Evolutionary conservation across 768 basidiomycete species (phyloP).

Genomic region (Dendrothele bispora): DNA sequence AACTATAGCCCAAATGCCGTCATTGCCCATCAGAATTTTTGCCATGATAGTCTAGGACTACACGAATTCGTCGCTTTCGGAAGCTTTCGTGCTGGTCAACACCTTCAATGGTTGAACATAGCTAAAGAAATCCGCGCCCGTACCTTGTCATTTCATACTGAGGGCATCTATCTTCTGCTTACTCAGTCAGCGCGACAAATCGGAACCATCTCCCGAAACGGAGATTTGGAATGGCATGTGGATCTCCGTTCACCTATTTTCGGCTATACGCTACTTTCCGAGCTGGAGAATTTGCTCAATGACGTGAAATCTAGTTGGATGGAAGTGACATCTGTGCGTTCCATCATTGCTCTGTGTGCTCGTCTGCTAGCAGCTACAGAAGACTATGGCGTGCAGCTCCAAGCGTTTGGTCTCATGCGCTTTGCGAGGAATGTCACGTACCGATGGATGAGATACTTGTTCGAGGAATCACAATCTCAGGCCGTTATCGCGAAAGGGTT

Average conservation of each 20-base stretch:
- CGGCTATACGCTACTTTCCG: conserved; percentile 32
- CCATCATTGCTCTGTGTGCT: conserved; percentile 29
- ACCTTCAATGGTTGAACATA: conserved; percentile 53
- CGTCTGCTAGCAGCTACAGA: conserved; percentile 34
- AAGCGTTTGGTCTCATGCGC: conserved; percentile 26
- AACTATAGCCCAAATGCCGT: conserved; percentile 42
- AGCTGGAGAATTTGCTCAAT: conserved; percentile 32
- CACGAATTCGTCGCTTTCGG: conserved; percentile 50
- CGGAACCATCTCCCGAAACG: conserved; percentile 24
- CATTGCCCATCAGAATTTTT: conserved; percentile 40
- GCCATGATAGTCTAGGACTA: conserved; percentile 36
- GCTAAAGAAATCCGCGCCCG: conserved; percentile 41
- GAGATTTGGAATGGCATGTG: conserved; percentile 36
- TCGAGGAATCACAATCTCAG: conserved; percentile 16
- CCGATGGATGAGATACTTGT: conserved; percentile 37
- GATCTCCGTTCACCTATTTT: conserved; percentile 34
- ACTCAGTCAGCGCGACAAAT: conserved; percentile 45
- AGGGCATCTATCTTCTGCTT: conserved; percentile 42
- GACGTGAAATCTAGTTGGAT: conserved; percentile 43
- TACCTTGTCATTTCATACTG: conserved; percentile 35
- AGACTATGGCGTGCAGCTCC: conserved; percentile 10
- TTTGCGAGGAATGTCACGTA: conserved; percentile 29
- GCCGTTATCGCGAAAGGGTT: background rate
- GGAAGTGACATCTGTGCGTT: conserved; percentile 27
- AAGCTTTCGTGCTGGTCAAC: conserved; percentile 41